Base-by-base conservation (phyloP, 805 yeast species). In the Cyberlindnera japonica region DNA sequence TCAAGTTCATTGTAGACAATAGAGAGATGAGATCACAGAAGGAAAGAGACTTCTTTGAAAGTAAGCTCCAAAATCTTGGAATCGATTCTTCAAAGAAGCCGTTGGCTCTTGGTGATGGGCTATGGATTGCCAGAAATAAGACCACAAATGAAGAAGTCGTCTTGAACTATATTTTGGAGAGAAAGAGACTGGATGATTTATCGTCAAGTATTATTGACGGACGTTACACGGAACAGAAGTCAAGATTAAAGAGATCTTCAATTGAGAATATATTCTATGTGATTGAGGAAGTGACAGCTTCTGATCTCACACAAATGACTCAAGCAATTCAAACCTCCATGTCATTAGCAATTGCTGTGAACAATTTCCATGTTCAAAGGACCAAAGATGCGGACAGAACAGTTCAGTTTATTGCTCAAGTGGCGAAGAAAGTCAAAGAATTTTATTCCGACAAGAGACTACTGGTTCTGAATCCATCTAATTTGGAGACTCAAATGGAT, bases 111-210 rank as follows among this genome's bases (percentile, higher is more conserved):
- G 98, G 99, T 6, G 99, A 93, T 64, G 82, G 83, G 1, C 47
- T 83, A 9, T 93, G 98, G 99, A 70, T 89, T 3, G 99, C 96
- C 0, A 72, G 73, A 41, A 74, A 88, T 53, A 74, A 66, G 38
- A 50, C 44, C 0, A 74, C 85, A 0, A 71, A 74, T 1, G 72
- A 73, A 38, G 81, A 81, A 40, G 87, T 81, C 5, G 82, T 86
- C 1, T 62, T 93, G 14, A 84, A 91, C 57, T 81, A 77, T 46
- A 83, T 93, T n/a, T 73, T 91, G 33, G 99, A 93, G 64, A 70
- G 99, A 27, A 93, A 93, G 62, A 67, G 96, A 41, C 62, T 90
- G 32, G 95, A 87, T 56, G 99, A 93, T 68, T 71, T 93, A 53
- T 83, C 83, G 0, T 56, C 69, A 24, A 85, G 95, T 37, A 88